Evolutionary conservation across 169 alveolate species (phyloP).

Genomic region (Perkinsus olseni): DNA sequence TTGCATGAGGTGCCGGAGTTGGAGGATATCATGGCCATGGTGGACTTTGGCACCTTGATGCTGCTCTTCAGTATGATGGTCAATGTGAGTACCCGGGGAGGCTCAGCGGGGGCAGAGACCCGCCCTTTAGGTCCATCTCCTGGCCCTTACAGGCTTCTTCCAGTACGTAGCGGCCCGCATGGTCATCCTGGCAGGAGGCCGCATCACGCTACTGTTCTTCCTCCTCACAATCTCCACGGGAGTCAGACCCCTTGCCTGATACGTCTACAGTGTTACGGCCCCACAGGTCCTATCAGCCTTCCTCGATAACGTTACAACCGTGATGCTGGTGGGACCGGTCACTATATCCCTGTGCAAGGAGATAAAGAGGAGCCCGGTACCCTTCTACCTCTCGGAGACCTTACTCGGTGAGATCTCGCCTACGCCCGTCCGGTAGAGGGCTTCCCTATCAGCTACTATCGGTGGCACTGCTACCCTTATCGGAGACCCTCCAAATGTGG

Average conservation of each 20-base stretch:
- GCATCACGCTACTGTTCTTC: neutral
- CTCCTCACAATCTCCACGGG: slow-evolving; percentile 5
- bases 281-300: neutral
- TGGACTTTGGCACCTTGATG: slow-evolving; percentile 6
- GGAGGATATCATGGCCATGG: neutral
- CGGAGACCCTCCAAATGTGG: slow-evolving; percentile 6
- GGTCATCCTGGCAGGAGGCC: neutral
- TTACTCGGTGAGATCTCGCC: neutral
- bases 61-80: neutral
- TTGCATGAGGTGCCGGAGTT: neutral
- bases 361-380: neutral
- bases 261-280: neutral
- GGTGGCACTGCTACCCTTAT: slow-evolving; percentile 8
- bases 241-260: neutral
- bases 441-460: neutral
- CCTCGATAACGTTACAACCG: slow-evolving; percentile 8
- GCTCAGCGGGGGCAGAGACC: neutral
- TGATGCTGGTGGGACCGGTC: slow-evolving; percentile 9
- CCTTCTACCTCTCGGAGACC: neutral
- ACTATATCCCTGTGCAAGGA: neutral
- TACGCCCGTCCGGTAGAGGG: neutral
- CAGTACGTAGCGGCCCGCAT: neutral
- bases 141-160: slow-evolving; percentile 7
- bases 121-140: neutral
- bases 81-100: neutral